Conservation (phyloP, 805 yeast genomes). For the Cyberlindnera suaveolens region DNA sequence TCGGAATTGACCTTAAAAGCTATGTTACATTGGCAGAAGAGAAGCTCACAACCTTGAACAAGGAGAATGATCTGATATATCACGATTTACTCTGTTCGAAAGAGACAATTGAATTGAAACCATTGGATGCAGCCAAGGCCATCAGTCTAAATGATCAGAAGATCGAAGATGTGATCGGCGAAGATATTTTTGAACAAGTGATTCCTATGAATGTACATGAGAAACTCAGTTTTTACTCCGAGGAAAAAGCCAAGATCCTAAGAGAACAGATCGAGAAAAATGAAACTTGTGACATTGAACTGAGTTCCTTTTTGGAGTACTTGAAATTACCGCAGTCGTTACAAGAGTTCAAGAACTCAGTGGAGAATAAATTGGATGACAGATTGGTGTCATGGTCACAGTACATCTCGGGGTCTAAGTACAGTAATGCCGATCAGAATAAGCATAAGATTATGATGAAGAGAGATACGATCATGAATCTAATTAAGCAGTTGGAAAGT, state of each 20-base stretch:
- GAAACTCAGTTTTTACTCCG: constrained; percentile 80
- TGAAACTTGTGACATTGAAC: constrained; percentile 75
- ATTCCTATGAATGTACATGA: constrained; percentile 87
- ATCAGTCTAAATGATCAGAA: constrained; percentile 43
- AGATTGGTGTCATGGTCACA: constrained; percentile 25
- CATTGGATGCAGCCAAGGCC: constrained; percentile 62
- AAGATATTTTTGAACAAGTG: constrained; percentile 66
- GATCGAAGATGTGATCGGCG: constrained; percentile 38
- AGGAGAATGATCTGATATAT: constrained; percentile 86
- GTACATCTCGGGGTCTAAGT: constrained; percentile 22
- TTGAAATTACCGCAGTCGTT: constrained; percentile 68
- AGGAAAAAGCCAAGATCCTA: constrained; percentile 73
- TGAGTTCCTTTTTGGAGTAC: constrained; percentile 72
- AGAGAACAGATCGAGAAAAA: constrained; percentile 69
- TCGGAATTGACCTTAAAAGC: constrained; percentile 27
- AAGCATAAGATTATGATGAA: constrained; percentile 22
- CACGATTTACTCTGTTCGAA: constrained; percentile 68
- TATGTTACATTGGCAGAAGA: constrained; percentile 29
- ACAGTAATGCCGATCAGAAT: constrained; percentile 26
- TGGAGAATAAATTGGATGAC: constrained; percentile 25
- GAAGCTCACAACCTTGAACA: constrained; percentile 40
- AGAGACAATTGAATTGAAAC: constrained; percentile 44
- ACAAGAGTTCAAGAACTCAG: constrained; percentile 39
- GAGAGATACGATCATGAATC: constrained; percentile 32
- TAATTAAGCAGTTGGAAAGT: constrained; percentile 31